Evolutionary conservation across 2,329 filamentous ascomycete species (phyloP).

Genomic region (Endothia cerciana): DNA sequence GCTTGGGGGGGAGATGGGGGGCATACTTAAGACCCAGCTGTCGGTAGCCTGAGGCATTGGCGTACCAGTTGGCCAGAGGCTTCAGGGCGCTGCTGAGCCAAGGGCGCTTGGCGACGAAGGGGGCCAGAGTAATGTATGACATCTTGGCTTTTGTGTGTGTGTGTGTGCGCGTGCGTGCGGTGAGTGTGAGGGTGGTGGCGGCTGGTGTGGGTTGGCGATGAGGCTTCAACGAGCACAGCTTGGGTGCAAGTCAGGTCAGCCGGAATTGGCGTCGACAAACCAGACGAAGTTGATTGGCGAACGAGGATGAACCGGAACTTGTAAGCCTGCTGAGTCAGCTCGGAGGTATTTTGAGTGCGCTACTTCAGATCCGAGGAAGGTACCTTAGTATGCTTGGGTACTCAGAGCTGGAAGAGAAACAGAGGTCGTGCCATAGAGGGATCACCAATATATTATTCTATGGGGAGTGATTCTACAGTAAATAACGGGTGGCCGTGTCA

Average conservation of each 20-base stretch:
- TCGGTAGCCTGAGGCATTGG: constrained; percentile 87
- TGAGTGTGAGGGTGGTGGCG: constrained; percentile 30
- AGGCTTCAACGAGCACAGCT: constrained; percentile 5
- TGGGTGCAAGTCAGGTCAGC: constrained; percentile 17
- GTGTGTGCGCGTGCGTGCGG: constrained; percentile 34
- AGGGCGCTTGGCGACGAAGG: constrained; percentile 79
- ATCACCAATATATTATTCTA: no score
- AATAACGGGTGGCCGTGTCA: no score
- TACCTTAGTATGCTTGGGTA: no score
- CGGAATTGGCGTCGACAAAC: constrained; percentile 13
- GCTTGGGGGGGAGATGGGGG: background rate
- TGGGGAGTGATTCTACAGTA: no score
- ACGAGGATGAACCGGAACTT: constrained; percentile 15
- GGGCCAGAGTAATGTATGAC: constrained; percentile 74
- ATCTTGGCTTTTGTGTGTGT: constrained; percentile 49
- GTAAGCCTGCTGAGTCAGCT: constrained; percentile 7
- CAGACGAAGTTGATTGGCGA: constrained; percentile 3
- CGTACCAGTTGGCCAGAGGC: constrained; percentile 88
- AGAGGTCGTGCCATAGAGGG: no score
- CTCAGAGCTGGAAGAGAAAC: no score
- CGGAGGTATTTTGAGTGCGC: background rate
- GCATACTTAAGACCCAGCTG: constrained; percentile 85
- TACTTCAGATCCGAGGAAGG: no score
- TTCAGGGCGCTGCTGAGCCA: constrained; percentile 80
- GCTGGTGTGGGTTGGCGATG: constrained; percentile 29